Evolutionary conservation across 306 rosid species (phyloP), one percentile per base, ranked within the genome.

Genomic region (Vigna nakashimae): DNA sequence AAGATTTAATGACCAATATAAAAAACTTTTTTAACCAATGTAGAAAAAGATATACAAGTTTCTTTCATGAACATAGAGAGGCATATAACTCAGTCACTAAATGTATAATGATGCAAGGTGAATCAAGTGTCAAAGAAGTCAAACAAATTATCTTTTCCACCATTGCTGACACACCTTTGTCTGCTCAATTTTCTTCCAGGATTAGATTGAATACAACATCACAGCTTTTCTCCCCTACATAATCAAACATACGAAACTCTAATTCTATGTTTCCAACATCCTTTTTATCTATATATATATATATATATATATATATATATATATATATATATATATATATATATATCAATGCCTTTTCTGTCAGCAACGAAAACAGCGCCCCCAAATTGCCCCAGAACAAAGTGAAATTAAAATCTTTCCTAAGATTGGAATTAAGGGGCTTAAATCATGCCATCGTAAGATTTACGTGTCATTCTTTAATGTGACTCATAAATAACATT

Each of bases 131-230:
- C 7, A 65, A 55, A 22, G 28, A 56, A 73, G 67, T 81, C 76
- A 69, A 75, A 60, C 7, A 68, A 81, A 75, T 75, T 22, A 75
- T 26, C 49, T 40, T 38, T 63, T 71, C 16, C 9, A 48, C 40
- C 53, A 16, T 56, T 56, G 75, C 56, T 65, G 74, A 55, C 65
- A 73, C 51, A 34, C 75, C 4, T 53, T 36, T 51, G 30, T 65
- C 74, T 52, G 66, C 73, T 51, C 30, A 15, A 51, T n/a, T 52
- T 76, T 65, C 55, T 52, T 38, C 17, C 16, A 15, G 2, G 55
- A 65, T 76, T 50, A 20, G 40, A 12, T 63, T 49, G 12, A 2
- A 49, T 50, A 60, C 20, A 70, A 53, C 1, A 30, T 60, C 22
- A 60, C 7, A 60, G 62, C 14, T 13, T 5, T 50, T 79, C 17